Conservation (phyloP, 352 stramenopile species). For the Lagenidium sp. region DNA sequence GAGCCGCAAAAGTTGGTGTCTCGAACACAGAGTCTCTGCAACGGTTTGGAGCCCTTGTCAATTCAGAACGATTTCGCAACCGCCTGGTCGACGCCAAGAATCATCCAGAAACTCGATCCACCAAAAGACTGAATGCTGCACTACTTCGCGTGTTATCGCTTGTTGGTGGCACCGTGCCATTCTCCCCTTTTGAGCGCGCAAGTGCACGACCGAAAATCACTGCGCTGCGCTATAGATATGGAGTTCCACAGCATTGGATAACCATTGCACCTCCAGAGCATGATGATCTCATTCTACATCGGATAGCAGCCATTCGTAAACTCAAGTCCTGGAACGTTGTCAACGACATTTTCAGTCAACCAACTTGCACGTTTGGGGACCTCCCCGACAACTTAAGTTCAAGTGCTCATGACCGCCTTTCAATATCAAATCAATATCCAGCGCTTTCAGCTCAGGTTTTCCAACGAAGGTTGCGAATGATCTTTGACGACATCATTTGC, state of each 20-base stretch:
- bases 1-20: constrained; percentile 3
- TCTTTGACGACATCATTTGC: neutral
- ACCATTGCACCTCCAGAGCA: constrained; percentile 14
- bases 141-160: constrained; percentile 10
- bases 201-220: constrained; percentile 9
- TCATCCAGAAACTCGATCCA: neutral
- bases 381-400: neutral
- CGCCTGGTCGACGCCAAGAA: neutral
- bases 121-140: constrained; percentile 4
- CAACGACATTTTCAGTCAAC: neutral
- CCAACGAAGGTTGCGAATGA: neutral
- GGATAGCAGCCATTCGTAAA: constrained; percentile 2
- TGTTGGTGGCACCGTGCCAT: constrained; percentile 10
- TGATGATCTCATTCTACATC: constrained; percentile 12
- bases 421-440: constrained; percentile 4
- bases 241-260: constrained; percentile 11
- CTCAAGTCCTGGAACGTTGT: neutral
- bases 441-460: constrained; percentile 5
- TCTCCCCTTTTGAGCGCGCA: constrained; percentile 17
- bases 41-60: constrained; percentile 2
- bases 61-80: neutral
- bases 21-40: neutral
- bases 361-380: neutral
- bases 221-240: constrained; percentile 13
- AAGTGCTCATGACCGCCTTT: neutral